Base-by-base conservation (phyloP, 257 asterid species). In the Petunia secreta region DNA sequence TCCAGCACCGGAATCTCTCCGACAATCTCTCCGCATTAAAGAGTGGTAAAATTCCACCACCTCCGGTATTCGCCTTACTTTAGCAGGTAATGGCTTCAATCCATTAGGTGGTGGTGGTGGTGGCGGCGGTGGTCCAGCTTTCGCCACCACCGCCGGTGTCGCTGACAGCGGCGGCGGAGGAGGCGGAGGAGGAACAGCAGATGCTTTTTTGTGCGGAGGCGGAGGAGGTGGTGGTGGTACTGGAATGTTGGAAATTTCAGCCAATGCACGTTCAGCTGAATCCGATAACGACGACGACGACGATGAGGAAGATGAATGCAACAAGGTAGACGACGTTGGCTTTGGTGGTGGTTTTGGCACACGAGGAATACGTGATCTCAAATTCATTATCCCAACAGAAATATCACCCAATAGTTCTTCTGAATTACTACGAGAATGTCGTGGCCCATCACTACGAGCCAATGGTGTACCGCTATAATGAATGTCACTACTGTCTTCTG, bases 1-100 rank as follows among this genome's bases (percentile, higher is more conserved):
- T 8, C 90, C 86, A 34, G 83, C 87, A 14, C 90, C 82, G 54
- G 97, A 81, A 10, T 95, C 99, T 16, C 98, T 85, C 79, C 97
- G 83, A 53, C 87, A 90, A 41, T 94, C 98, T 82, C 98, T 73
- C 82, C 98, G 86, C 99, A 95, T 95, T 8, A 95, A 82, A 62
- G 99, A 93, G 84, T 93, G 99, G 88, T 95, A 95, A 46, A 95
- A 93, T 86, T 95, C 98, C 3, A 90, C 98, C 40, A 95, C 99
- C 89, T 95, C 98, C 37, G 98, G 99, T 25, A 92, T 88, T 85
- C 97, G 86, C 88, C 88, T 83, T 0, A 95, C 98, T 79, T 92
- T 95, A n/a, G 87, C 87, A 8, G 90, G 84, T 41, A 83, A 80
- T 37, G 85, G 38, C 52, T 88, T 90, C 75, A 43, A 16, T 2